These are phyloP conservation scores for Hypocrella siamensis DNA, from an alignment of 2,329 filamentous ascomycete genomes.

Conservation along the genomic window DNA sequence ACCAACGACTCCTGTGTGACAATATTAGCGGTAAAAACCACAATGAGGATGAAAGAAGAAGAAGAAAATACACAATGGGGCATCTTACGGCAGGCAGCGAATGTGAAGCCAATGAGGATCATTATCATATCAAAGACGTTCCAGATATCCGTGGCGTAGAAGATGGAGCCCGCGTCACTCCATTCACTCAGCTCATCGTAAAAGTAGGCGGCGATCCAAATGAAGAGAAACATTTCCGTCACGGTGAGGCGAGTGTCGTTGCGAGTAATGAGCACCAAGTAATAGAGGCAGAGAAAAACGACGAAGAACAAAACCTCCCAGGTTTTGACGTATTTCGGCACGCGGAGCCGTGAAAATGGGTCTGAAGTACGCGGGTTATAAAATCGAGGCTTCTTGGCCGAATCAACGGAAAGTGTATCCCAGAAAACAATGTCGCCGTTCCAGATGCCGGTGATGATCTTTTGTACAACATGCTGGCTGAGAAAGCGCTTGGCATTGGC, in stretches of 20 bases:
- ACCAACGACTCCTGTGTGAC: conserved; percentile 14
- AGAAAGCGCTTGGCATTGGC: conserved; percentile 74
- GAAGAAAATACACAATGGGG: no score
- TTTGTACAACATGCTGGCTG: conserved; percentile 65
- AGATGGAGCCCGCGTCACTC: conserved; percentile 71
- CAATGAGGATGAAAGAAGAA: conserved; percentile 5
- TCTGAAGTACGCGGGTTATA: conserved; percentile 56
- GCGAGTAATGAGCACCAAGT: conserved; percentile 66
- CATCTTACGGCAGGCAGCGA: conserved; percentile 52
- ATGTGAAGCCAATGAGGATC: conserved; percentile 55
- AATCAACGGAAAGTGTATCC: conserved; percentile 59
- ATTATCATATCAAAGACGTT: conserved; percentile 60
- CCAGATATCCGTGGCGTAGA: conserved; percentile 76
- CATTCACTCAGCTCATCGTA: conserved; percentile 81
- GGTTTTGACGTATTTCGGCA: conserved; percentile 70
- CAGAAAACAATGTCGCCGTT: conserved; percentile 77
- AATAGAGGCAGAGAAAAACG: conserved; percentile 65
- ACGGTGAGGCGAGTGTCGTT: conserved; percentile 49
- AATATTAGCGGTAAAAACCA: not conserved
- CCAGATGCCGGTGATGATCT: conserved; percentile 74
- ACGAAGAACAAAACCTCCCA: conserved; percentile 75
- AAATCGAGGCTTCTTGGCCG: conserved; percentile 59
- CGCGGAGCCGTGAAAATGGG: conserved; percentile 58
- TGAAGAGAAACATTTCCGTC: conserved; percentile 58
- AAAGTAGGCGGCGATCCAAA: conserved; percentile 78